Evolutionary conservation across 1,139 yeast genomes (phyloP), one percentile per base, ranked within the genome.

Genomic region (Lipomyces yarrowii): DNA sequence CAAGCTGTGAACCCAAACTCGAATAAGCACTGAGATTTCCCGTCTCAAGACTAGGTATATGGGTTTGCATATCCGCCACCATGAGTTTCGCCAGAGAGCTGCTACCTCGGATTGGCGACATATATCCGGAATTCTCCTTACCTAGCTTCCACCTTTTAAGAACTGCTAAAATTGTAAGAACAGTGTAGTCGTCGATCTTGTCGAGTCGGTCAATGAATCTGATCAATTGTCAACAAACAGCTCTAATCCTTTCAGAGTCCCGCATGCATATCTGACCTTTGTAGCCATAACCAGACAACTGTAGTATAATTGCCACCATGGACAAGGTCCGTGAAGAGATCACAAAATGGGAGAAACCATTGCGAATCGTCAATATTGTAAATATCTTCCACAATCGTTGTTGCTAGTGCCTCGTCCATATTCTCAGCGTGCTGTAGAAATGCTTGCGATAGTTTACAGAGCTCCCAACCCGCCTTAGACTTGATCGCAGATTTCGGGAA

Each of bases 201-300:
- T 51, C 51, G 6, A 56, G 51, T 11, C 46, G 39, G 30, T 65
- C 67, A 15, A 65, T n/a, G 23, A 60, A 52, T 52, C 55, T 52
- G 7, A 13, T 15, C 13, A 26, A 13, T 13, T 6, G 32, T 52
- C 23, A 52, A 4, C 55, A 23, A 26, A 52, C n/a, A 52, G 2
- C 3, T 23, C 30, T 32, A 42, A n/a, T 18, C 23, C 8, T 10
- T 3, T 5, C 26, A 8, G n/a, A 18, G 55, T 30, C 11, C 13
- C 15, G 33, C 15, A 51, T 2, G 13, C 18, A 5, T 26, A 30
- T 13, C 55, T 21, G n/a, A 65, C 33, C 69, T 53, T 42, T 64
- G 67, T 5, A 65, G 52, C 59, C 51, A 65, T 23, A 65, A 32
- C 62, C 59, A 64, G 7, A 56, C 39, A 11, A 64, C 51, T 53